These are phyloP conservation scores for Scorias spongiosa DNA, from an alignment of 2,329 filamentous ascomycete species.

Conservation along the genomic window DNA sequence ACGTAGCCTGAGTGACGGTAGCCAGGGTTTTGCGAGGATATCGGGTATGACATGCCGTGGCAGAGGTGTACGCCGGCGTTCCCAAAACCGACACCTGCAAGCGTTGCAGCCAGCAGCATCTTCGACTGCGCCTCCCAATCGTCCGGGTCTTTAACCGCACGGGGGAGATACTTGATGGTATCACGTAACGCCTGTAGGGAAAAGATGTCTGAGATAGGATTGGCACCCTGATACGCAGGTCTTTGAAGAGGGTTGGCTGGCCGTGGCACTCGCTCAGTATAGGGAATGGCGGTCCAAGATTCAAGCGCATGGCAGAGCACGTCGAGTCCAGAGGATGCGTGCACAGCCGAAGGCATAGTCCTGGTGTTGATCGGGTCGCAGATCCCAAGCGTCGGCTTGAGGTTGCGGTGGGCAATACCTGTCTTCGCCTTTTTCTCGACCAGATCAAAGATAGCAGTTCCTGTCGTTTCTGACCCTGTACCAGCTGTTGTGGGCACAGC, in stretches of 20 bases:
- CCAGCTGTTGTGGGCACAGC: constrained; percentile 77
- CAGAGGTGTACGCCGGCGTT: constrained; percentile 91
- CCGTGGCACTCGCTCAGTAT: constrained; percentile 66
- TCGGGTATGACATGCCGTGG: constrained; percentile 92
- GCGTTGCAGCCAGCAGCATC: constrained; percentile 87
- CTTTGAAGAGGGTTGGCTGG: constrained; percentile 80
- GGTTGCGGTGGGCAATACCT: constrained; percentile 82
- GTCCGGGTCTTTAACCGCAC: constrained; percentile 73
- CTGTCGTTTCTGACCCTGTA: constrained; percentile 86
- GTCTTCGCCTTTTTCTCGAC: constrained; percentile 85
- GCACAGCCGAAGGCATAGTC: constrained; percentile 90
- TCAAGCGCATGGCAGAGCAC: constrained; percentile 92
- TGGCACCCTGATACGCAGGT: constrained; percentile 91
- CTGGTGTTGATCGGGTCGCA: constrained; percentile 75
- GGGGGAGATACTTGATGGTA: constrained; percentile 84
- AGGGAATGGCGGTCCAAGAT: constrained; percentile 96
- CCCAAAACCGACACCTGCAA: constrained; percentile 91
- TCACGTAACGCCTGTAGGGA: constrained; percentile 68
- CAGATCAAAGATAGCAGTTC: constrained; percentile 94
- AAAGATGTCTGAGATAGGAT: constrained; percentile 96
- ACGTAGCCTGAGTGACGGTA: constrained; percentile 84
- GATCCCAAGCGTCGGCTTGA: constrained; percentile 90
- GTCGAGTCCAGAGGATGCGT: constrained; percentile 80
- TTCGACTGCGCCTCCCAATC: constrained; percentile 85
- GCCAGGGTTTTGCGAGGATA: constrained; percentile 83